Base-by-base conservation (phyloP, 176 grass and related monocot genomes). In the Triticum turgidum region DNA sequence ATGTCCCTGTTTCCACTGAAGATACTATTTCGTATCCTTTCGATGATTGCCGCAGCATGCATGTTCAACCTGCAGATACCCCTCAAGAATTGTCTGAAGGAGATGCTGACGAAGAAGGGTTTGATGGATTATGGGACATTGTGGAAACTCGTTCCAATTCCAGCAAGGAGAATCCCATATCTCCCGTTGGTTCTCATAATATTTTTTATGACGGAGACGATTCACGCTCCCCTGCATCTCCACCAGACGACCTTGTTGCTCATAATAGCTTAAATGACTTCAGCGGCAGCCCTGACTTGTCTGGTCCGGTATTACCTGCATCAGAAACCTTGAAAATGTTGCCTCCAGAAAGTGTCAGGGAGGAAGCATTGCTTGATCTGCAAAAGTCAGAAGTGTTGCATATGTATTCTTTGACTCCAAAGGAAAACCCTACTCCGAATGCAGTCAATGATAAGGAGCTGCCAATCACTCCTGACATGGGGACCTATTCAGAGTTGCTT, bases 1-100 rank as follows among this genome's bases (percentile, higher is more conserved):
- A 71, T 35, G 47, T 21, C 32, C 45, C 49, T 41, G 2, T 38
- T 39, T 41, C 65, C 13, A 38, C 7, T 1, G 20, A 83, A 71
- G 80, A 52, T 54, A 59, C 32, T 83, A 45, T 35, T 34, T 58
- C 12, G 3, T 27, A 33, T 71, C 66, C 66, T 72, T 56, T 37
- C 0, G 49, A 83, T 59, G 51, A 58, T 58, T 34, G 30, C 9
- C 42, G 25, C 11, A 37, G 66, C 47, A 83, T 71, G 30, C 14
- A 58, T 58, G 21, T 13, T 52, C 27, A 83, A 38, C 66, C 67
- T 72, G 29, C 49, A 41, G 71, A 51, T 54, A 20, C 18, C 5
- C 65, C 32, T 83, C 47, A 58, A 25, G 81, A 83, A 72, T 41
- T 58, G 7, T 33, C 32, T 72, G 29, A 45, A 82, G 65, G 44